These are phyloP conservation scores for Cercospora sesami DNA, from an alignment of 2,329 filamentous ascomycete genomes.

Conservation along the genomic window DNA sequence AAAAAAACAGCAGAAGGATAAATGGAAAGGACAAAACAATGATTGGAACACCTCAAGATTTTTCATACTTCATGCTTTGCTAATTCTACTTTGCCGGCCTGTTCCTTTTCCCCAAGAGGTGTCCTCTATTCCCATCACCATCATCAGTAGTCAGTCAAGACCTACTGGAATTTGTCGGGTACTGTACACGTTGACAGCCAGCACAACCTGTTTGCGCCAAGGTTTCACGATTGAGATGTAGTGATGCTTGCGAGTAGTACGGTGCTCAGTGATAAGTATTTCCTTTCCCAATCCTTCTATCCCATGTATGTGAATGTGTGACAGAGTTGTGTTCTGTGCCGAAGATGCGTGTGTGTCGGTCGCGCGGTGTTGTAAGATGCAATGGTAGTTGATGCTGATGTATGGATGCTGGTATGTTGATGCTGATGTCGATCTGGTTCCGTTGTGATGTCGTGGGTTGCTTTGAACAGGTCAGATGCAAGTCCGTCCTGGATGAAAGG, in stretches of 20 bases:
- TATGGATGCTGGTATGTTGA: not conserved
- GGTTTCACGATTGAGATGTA: not conserved
- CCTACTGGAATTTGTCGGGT: not conserved
- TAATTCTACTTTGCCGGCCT: not conserved
- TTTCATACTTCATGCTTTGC: not conserved
- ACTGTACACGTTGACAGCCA: not conserved
- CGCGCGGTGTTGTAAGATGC: not conserved
- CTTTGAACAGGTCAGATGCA: too few species aligned
- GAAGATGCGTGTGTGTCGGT: not conserved
- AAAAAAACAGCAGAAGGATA: too few species aligned
- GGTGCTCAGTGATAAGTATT: not conserved
- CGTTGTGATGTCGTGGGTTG: not conserved
- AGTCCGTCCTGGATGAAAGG: too few species aligned
- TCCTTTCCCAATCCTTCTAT: not conserved
- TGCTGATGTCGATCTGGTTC: not conserved
- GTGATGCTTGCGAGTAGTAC: not conserved
- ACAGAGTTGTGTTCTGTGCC: not conserved
- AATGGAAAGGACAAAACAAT: not conserved
- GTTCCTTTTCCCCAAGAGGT: not conserved
- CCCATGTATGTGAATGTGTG: not conserved
- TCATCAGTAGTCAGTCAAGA: not conserved
- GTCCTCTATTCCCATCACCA: not conserved
- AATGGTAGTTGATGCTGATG: not conserved
- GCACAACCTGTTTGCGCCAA: not conserved
- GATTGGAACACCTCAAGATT: not conserved